These are phyloP conservation scores for Ustilago crameri DNA, from an alignment of 1,284 basidiomycete genomes.

Conservation along the genomic window DNA sequence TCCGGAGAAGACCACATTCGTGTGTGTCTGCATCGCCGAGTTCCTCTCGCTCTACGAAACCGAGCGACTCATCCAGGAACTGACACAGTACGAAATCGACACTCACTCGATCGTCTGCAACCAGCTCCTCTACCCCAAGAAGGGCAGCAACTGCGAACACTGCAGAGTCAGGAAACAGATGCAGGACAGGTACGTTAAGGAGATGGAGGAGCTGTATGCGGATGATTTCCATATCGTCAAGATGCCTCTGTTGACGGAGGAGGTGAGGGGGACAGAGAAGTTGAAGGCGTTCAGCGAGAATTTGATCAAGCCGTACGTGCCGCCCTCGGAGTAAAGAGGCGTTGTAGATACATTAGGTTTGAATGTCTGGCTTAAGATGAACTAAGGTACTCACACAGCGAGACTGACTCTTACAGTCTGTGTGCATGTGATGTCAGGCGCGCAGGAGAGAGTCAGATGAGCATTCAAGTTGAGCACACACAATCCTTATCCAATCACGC, in stretches of 20 bases:
- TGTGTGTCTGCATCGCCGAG: conserved; percentile 98
- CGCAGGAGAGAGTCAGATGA: no score
- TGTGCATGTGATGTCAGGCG: no score
- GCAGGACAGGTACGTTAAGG: conserved; percentile 76
- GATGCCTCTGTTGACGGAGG: conserved; percentile 92
- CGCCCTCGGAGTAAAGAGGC: conserved; percentile 45
- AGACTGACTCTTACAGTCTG: no score
- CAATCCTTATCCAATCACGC: no score
- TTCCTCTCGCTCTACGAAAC: conserved; percentile 98
- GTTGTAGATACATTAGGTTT: not conserved
- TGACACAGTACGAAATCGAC: conserved; percentile 96
- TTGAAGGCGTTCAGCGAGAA: conserved; percentile 74
- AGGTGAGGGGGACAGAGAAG: conserved; percentile 93
- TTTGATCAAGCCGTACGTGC: conserved; percentile 59
- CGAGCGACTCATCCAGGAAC: conserved; percentile 93
- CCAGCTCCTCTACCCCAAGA: conserved; percentile 92
- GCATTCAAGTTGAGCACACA: no score
- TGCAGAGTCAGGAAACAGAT: conserved; percentile 93
- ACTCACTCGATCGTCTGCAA: conserved; percentile 99
- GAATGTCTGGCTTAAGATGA: no score
- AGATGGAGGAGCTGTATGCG: conserved; percentile 67
- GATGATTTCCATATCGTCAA: conserved; percentile 70
- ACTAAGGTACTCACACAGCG: no score
- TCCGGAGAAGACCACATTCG: conserved; percentile 94
- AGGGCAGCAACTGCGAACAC: conserved; percentile 91